Conservation (phyloP, 2,329 filamentous ascomycete genomes). For the Orbilia blumenaviensis region DNA sequence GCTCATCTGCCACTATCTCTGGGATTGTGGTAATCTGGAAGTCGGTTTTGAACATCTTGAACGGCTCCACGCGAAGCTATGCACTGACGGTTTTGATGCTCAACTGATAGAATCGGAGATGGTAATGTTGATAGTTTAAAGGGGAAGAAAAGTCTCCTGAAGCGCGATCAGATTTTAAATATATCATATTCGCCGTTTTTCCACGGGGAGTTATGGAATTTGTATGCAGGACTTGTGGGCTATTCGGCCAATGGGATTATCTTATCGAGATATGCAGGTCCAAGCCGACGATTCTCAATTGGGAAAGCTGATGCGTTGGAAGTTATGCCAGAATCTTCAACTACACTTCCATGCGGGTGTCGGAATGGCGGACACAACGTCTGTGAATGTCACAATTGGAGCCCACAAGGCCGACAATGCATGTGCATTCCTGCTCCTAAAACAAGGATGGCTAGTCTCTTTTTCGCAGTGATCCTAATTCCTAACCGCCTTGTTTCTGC, state of each 20-base stretch:
- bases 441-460: slow-evolving; percentile 9
- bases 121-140: slow-evolving; percentile 5
- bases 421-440: slow-evolving; percentile 10
- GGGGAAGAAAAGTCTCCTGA: slow-evolving; percentile 8
- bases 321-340: slow-evolving; percentile 7
- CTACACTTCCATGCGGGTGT: slow-evolving; percentile 26
- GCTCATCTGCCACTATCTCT: slow-evolving; percentile 19
- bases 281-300: slow-evolving; percentile 33
- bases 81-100: neutral
- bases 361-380: slow-evolving; percentile 24
- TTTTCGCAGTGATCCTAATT: slow-evolving; percentile 6
- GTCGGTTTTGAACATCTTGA: slow-evolving; percentile 37
- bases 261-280: slow-evolving; percentile 44
- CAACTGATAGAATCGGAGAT: neutral
- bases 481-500: neutral
- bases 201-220: slow-evolving; percentile 16
- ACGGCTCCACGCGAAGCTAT: neutral
- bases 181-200: slow-evolving; percentile 27
- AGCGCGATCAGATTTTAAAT: slow-evolving; percentile 45
- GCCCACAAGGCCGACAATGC: slow-evolving; percentile 21
- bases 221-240: slow-evolving; percentile 10
- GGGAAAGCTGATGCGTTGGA: slow-evolving; percentile 32
- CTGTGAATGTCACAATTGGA: slow-evolving; percentile 1
- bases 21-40: slow-evolving; percentile 33
- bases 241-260: slow-evolving; percentile 21